Conservation (phyloP, 2,329 filamentous ascomycete genomes). For the Trichophyton simii region DNA sequence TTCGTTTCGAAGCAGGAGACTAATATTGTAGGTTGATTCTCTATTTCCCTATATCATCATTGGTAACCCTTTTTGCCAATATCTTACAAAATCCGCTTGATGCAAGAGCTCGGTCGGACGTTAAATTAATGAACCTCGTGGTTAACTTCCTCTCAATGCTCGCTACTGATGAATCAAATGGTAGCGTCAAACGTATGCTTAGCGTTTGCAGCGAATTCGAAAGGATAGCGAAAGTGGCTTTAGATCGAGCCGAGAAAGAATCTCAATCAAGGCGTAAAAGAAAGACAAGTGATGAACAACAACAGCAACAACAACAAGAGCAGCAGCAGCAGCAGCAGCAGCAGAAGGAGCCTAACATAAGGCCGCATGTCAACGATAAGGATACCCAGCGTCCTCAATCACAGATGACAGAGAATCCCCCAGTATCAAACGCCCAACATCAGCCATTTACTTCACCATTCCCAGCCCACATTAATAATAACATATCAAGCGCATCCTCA, state of each 20-base stretch:
- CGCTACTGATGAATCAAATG: slow-evolving; percentile 77
- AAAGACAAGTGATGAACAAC: slow-evolving; percentile 49
- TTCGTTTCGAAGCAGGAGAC: not conserved
- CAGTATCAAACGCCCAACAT: slow-evolving; percentile 1
- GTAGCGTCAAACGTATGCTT: slow-evolving; percentile 86
- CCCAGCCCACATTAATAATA: not conserved
- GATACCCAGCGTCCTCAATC: not conserved
- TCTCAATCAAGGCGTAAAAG: slow-evolving; percentile 68
- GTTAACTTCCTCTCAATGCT: slow-evolving; percentile 85
- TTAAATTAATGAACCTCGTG: slow-evolving; percentile 82
- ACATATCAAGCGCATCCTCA: not conserved
- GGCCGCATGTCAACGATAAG: slow-evolving; percentile 12
- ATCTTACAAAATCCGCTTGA: slow-evolving; percentile 93
- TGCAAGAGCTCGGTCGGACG: slow-evolving; percentile 72
- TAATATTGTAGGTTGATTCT: slow-evolving; percentile 56
- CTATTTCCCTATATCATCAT: slow-evolving; percentile 90
- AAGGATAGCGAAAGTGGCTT: slow-evolving; percentile 76
- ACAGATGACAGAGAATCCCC: not conserved
- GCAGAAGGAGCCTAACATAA: slow-evolving; percentile 5
- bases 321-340: too few species aligned
- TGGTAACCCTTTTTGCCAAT: slow-evolving; percentile 92
- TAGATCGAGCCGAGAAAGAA: slow-evolving; percentile 85
- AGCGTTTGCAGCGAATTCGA: slow-evolving; percentile 93
- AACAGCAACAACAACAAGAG: slow-evolving; percentile 8
- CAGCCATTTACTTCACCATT: slow-evolving; percentile 5